phyloP scores from a whole-genome alignment of 345 rosid species.

The Viola odorata region DNA sequence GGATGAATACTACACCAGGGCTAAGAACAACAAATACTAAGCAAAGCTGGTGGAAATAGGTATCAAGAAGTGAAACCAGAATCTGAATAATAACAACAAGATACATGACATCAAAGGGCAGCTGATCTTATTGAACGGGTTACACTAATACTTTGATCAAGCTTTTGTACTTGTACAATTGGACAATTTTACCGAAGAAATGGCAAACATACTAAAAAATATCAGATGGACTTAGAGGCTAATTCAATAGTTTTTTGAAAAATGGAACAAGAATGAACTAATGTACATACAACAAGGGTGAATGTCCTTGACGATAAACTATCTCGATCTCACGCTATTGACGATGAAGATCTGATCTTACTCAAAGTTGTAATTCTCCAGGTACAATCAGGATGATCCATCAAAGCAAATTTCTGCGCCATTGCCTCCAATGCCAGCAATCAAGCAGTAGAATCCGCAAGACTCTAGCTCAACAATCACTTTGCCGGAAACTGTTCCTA shows the following conservation, averaged over 20 bases:
- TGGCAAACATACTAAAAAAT: too few species aligned
- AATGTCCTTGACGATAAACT: not conserved
- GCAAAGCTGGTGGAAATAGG: too few species aligned
- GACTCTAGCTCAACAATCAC: conserved; percentile 64
- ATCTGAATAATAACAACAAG: too few species aligned
- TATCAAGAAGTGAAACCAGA: too few species aligned
- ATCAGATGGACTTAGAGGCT: not conserved
- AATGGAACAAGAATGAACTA: conserved; percentile 4
- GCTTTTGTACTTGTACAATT: too few species aligned
- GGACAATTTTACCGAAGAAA: too few species aligned
- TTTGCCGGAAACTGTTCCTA: conserved; percentile 50
- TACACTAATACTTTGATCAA: too few species aligned
- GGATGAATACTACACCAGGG: too few species aligned
- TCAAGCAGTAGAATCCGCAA: conserved; percentile 75
- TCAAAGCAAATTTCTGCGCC: conserved; percentile 64
- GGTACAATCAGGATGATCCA: conserved; percentile 23
- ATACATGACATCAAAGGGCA: too few species aligned
- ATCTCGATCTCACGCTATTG: not conserved
- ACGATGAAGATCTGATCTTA: not conserved
- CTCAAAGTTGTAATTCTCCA: not conserved
- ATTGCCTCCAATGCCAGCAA: conserved; percentile 65
- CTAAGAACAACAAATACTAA: too few species aligned
- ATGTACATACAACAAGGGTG: conserved; percentile 6
- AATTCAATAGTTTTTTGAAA: not conserved
- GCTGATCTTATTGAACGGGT: too few species aligned